These are phyloP conservation scores for Ceratocystis ficicola DNA, from an alignment of 2,329 filamentous ascomycete species.

Conservation along the genomic window DNA sequence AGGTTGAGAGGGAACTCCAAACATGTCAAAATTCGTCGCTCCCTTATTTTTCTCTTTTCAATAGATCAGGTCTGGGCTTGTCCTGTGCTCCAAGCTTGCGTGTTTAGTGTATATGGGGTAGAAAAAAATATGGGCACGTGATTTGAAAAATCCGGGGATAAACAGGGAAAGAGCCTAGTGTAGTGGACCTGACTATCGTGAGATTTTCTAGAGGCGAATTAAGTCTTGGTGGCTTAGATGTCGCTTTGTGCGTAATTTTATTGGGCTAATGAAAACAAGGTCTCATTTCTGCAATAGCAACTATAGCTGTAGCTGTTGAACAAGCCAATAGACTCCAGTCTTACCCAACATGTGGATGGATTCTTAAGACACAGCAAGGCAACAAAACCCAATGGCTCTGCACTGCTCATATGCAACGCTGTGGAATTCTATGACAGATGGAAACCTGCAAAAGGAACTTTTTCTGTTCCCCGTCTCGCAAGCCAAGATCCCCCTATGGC, in stretches of 20 bases:
- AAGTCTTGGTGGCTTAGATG: not conserved
- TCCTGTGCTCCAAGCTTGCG: conserved; percentile 2
- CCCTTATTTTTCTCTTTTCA: not conserved
- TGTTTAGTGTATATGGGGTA: conserved; percentile 5
- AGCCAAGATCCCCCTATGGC: not conserved
- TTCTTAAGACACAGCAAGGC: not conserved
- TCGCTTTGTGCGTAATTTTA: not conserved
- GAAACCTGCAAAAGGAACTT: not conserved
- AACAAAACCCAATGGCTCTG: not conserved
- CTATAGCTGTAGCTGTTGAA: not conserved
- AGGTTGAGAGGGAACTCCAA: not conserved
- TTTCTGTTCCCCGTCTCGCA: not conserved
- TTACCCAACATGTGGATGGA: not conserved
- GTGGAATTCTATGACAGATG: conserved; percentile 7
- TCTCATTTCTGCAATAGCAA: too few species aligned
- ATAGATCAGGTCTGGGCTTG: not conserved
- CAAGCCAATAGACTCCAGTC: not conserved
- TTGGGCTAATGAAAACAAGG: not conserved
- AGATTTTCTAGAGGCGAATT: not conserved
- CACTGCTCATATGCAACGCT: not conserved
- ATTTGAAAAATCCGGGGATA: conserved; percentile 6
- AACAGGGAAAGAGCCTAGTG: not conserved
- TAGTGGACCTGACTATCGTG: not conserved
- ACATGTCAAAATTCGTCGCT: not conserved
- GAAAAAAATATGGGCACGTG: not conserved